Evolutionary conservation across 1,139 yeast species (phyloP).

Genomic region (Sugiyamaella paludigena): DNA sequence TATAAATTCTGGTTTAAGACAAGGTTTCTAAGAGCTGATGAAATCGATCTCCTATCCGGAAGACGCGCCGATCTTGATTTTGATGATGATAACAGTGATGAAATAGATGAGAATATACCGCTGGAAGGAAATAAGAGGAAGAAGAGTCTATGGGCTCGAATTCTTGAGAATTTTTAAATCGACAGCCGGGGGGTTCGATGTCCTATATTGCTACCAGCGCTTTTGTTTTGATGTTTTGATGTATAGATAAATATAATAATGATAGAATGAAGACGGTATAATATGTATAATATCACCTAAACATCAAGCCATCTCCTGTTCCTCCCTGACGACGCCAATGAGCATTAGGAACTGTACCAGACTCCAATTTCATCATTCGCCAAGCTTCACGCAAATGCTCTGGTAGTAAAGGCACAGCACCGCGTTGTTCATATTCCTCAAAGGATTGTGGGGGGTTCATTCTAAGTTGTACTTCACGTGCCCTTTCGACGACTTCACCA

Average conservation of each 20-base stretch:
- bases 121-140: not conserved
- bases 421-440: slow-evolving; percentile 43
- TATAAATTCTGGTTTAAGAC: slow-evolving; percentile 46
- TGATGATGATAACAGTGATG: not conserved
- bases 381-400: slow-evolving; percentile 89
- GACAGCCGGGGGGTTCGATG: not conserved
- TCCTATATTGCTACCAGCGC: not conserved
- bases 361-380: slow-evolving; percentile 67
- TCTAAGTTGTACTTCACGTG: slow-evolving; percentile 54
- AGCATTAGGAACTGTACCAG: slow-evolving; percentile 58
- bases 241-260: slow-evolving; percentile 8
- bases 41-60: slow-evolving; percentile 48
- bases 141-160: slow-evolving; percentile 16
- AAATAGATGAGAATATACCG: not conserved
- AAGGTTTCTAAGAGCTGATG: slow-evolving; percentile 43
- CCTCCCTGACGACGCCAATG: slow-evolving; percentile 75
- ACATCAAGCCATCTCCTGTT: slow-evolving; percentile 65
- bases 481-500: slow-evolving; percentile 83
- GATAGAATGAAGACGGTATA: not conserved
- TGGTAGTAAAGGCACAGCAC: slow-evolving; percentile 59
- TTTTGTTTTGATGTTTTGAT: not conserved
- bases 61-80: slow-evolving; percentile 35
- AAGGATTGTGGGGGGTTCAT: slow-evolving; percentile 37
- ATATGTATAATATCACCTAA: slow-evolving; percentile 42
- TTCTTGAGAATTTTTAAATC: slow-evolving; percentile 9